These are phyloP conservation scores for Arabidopsis hybrid DNA, from an alignment of 441 rosid genomes.

Conservation along the genomic window DNA sequence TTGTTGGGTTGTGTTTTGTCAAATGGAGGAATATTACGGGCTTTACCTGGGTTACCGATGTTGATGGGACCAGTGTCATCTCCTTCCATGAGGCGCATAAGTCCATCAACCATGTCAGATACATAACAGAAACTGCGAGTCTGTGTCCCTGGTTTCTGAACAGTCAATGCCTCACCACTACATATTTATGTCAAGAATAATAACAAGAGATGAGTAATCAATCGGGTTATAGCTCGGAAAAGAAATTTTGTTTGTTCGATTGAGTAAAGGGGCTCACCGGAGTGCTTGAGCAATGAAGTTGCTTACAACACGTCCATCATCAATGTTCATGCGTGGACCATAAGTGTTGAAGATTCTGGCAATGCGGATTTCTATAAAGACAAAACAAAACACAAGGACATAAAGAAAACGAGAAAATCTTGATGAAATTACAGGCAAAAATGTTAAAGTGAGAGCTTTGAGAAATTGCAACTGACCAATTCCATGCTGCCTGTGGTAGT, in stretches of 20 bases:
- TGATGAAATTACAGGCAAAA: background rate
- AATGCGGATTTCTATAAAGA: conserved; percentile 61
- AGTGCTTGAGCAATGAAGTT: conserved; percentile 81
- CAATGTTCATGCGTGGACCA: conserved; percentile 77
- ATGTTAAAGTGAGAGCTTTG: background rate
- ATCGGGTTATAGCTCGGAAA: background rate
- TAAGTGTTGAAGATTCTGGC: conserved; percentile 82
- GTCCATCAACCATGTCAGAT: conserved; percentile 82
- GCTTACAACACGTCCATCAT: conserved; percentile 79
- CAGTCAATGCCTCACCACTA: conserved; percentile 70
- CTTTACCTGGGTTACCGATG: conserved; percentile 74
- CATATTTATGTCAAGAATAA: background rate
- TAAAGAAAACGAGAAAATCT: too few species aligned
- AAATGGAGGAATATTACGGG: background rate
- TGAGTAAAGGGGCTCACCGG: conserved; percentile 42
- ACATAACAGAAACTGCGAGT: conserved; percentile 80
- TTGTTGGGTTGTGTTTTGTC: background rate
- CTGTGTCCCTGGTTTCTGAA: conserved; percentile 77
- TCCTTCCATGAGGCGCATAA: conserved; percentile 82
- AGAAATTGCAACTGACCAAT: conserved; percentile 54
- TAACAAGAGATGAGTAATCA: background rate
- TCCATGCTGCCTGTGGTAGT: conserved; percentile 86
- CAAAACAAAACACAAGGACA: conserved; percentile 7
- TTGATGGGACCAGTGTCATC: conserved; percentile 78
- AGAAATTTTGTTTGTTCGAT: background rate